Evolutionary conservation across 345 rosid genomes (phyloP), one percentile per base, ranked within the genome.

Genomic region (Corymbia maculata): DNA sequence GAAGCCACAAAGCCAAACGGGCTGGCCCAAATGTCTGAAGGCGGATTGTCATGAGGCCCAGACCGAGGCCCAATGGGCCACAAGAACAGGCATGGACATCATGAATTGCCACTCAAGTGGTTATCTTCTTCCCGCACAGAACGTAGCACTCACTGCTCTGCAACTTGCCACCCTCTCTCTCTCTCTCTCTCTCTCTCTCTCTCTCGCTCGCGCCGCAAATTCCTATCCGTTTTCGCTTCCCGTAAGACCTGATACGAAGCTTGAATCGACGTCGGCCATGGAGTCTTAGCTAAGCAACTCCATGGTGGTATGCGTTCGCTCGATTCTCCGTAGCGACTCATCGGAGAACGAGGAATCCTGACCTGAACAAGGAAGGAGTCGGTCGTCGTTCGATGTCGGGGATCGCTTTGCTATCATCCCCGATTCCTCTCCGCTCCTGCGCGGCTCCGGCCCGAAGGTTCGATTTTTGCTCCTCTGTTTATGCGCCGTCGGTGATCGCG

Each of bases 391-490:
- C 6, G 42, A 88, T 88, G 89, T 26, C 86, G 57, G 47, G 47
- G 75, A 57, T n/a, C 8, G 61, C 70, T 26, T 64, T 87, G 22
- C 32, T 92, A 89, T 93, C 90, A 87, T 85, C 93, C 88, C 93
- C 91, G 66, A 30, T 91, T 79, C 88, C 90, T 50, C 94, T 93
- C 88, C 92, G 52, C 44, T 85, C 86, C 42, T 66, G 82, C 90
- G 66, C 92, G 19, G 87, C 89, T 91, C 89, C 92, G 0, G 22
- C 80, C 16, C 80, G 24, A 91, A 93, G 99, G 97, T 91, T 91
- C 91, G 97, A 95, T 32, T 51, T 91, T 87, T 88, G 79, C 22
- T 11, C 36, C 79, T 80, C 61, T 21, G 4, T 55, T 2, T 21
- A 13, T 0, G 0, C 42, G 16, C 79, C 36, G 19, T 14, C 79